Conservation (phyloP, 495 filamentous ascomycete species). For the Baudoinia panamericana region DNA sequence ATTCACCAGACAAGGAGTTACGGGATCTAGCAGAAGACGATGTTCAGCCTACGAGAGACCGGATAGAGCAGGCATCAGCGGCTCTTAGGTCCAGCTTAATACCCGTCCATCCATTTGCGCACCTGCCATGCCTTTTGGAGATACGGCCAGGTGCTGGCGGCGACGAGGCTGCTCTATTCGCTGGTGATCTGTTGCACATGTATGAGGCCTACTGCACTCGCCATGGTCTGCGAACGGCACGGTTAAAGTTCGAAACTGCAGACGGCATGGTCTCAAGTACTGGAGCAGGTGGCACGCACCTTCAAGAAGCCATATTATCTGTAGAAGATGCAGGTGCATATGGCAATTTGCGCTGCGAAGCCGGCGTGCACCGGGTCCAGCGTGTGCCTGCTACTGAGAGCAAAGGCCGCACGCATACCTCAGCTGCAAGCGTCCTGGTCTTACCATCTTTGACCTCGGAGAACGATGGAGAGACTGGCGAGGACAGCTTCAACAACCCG, state of each 20-base stretch:
- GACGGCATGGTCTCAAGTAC: slow-evolving; percentile 39
- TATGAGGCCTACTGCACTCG: slow-evolving; percentile 65
- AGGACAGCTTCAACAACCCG: slow-evolving; percentile 60
- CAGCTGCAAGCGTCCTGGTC: slow-evolving; percentile 80
- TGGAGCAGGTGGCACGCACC: slow-evolving; percentile 16
- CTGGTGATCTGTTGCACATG: slow-evolving; percentile 76
- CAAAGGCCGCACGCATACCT: slow-evolving; percentile 84
- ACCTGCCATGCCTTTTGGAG: slow-evolving; percentile 81
- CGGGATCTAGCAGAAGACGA: slow-evolving; percentile 65
- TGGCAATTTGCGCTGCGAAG: slow-evolving; percentile 65
- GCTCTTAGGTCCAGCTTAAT: slow-evolving; percentile 63
- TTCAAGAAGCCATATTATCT: slow-evolving; percentile 79
- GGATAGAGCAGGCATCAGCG: slow-evolving; percentile 45
- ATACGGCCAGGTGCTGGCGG: slow-evolving; percentile 90
- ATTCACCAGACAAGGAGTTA: slow-evolving; percentile 47
- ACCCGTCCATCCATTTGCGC: slow-evolving; percentile 83
- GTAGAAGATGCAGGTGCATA: slow-evolving; percentile 68
- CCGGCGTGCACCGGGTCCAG: slow-evolving; percentile 90
- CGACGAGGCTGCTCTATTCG: slow-evolving; percentile 79
- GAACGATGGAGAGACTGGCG: slow-evolving; percentile 34
- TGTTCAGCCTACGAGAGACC: slow-evolving; percentile 46
- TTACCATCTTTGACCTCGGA: slow-evolving; percentile 64
- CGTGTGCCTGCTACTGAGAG: slow-evolving; percentile 80
- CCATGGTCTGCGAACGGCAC: slow-evolving; percentile 43
- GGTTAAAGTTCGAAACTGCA: slow-evolving; percentile 43